Evolutionary conservation across 2,329 filamentous ascomycete genomes (phyloP).

Genomic region (Colletotrichum sp.): DNA sequence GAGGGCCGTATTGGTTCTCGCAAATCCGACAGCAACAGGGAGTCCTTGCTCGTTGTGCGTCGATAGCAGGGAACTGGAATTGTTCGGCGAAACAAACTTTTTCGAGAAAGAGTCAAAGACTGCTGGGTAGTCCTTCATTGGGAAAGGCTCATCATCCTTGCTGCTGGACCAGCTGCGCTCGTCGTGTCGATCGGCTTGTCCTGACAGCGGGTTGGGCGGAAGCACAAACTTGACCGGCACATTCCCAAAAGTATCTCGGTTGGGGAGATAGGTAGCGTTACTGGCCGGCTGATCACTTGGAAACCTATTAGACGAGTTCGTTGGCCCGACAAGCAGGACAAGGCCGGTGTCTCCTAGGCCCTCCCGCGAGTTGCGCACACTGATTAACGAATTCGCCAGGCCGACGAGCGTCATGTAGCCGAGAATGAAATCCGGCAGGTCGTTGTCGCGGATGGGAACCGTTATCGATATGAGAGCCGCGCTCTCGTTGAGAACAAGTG

Average conservation of each 20-base stretch:
- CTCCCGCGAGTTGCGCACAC: conserved; percentile 67
- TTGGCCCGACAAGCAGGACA: conserved; percentile 74
- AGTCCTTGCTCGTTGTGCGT: conserved; percentile 75
- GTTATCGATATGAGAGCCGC: conserved; percentile 84
- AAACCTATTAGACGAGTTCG: conserved; percentile 70
- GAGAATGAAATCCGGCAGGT: conserved; percentile 65
- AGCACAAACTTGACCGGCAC: conserved; percentile 64
- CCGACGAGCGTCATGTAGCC: conserved; percentile 87
- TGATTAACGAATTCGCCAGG: conserved; percentile 67
- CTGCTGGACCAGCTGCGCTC: conserved; percentile 45
- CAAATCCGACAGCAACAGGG: conserved; percentile 80
- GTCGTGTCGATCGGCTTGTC: conserved; percentile 53
- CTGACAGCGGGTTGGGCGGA: conserved; percentile 50
- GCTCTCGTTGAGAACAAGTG: conserved; percentile 72
- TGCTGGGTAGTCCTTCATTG: conserved; percentile 66
- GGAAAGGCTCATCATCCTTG: conserved; percentile 56
- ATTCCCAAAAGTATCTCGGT: conserved; percentile 41
- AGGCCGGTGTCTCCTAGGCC: conserved; percentile 74
- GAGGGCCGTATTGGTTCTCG: conserved; percentile 68
- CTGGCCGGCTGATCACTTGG: conserved; percentile 44
- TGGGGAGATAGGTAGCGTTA: conserved; percentile 49
- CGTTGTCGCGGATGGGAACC: conserved; percentile 75
- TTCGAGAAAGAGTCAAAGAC: conserved; percentile 64
- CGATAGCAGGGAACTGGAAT: conserved; percentile 71
- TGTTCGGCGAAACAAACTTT: conserved; percentile 59